These are phyloP conservation scores for Jasminum sambac DNA, from an alignment of 257 asterid species.

Conservation along the genomic window DNA sequence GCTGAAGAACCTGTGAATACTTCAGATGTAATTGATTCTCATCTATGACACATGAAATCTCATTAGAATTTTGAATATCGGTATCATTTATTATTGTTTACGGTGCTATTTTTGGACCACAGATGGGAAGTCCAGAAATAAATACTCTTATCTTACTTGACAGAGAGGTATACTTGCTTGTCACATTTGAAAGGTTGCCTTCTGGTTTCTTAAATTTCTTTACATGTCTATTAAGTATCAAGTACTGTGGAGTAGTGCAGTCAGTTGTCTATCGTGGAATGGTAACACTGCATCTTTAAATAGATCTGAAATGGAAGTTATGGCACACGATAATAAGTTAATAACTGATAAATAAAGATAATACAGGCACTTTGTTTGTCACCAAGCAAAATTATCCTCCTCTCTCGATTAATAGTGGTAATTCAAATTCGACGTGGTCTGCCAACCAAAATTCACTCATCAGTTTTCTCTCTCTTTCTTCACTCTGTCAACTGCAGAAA, in stretches of 20 bases:
- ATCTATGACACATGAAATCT: conserved; percentile 9
- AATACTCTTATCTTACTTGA: conserved; percentile 87
- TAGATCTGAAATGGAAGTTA: conserved; percentile 7
- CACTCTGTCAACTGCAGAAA: not conserved
- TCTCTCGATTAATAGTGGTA: not conserved
- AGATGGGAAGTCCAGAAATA: conserved; percentile 86
- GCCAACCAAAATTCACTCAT: not conserved
- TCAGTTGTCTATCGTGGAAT: not conserved
- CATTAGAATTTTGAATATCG: conserved; percentile 1
- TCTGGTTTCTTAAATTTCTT: not conserved
- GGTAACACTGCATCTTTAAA: not conserved
- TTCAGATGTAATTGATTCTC: conserved; percentile 56
- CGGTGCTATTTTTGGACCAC: conserved; percentile 25
- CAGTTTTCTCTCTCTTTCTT: not conserved
- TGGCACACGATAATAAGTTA: not conserved
- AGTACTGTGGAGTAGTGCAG: not conserved
- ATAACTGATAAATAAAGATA: conserved; percentile 4
- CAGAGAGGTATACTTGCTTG: conserved; percentile 65
- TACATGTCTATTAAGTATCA: conserved; percentile 3
- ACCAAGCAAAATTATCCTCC: not conserved
- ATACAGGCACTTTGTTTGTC: not conserved
- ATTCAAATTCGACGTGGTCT: not conserved
- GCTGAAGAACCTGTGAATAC: conserved; percentile 82
- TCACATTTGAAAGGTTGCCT: not conserved
- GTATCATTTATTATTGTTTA: conserved; percentile 16